Evolutionary conservation across 75 land plant genomes (phyloP), one percentile per base, ranked within the genome.

Genomic region (Sequoia sempervirens): DNA sequence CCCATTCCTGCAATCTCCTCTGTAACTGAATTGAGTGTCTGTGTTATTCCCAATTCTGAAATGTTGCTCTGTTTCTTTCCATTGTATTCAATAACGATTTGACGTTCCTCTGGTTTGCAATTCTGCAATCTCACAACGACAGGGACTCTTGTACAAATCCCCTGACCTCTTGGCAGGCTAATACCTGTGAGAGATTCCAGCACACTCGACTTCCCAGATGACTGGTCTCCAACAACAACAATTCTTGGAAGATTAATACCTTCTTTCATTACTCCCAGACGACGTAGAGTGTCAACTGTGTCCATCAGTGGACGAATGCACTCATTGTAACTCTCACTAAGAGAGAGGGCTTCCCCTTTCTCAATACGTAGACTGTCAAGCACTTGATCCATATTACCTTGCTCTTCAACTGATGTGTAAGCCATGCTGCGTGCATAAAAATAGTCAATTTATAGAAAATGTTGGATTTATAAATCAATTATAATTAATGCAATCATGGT

Each of bases 181-280:
- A 92, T 86, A 0, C 88, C 85, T 11, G 92, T 90, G 9, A 92
- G 89, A 0, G 94, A 93, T 83, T 93, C 94, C 34, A 93, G 88
- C 10, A 93, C 91, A 68, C 86, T 85, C 10, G 91, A 88, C 84
- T 93, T 93, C 26, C 94, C 94, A 20, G 87, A 84, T 11, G 91
- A 89, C 80, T 91, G 93, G 70, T 93, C 94, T 23, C 93, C 94
- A 23, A 93, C 88, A 20, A 91, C 91, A 30, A 93, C 94, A 66
- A 93, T 93, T 32, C 91, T 91, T 7, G 94, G 93, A 0, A 93
- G 83, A 72, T 88, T 88, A 45, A 93, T 91, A 54, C 93, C 93
- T 64, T 91, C 90, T 18, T 91, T 84, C 88, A 81, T 88, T 53
- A 93, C 83, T 3, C 84, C 80, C 30, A 91, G 79, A 5, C 64